Base-by-base conservation (phyloP, 2,329 filamentous ascomycete genomes). In the Elsinoe australis region DNA sequence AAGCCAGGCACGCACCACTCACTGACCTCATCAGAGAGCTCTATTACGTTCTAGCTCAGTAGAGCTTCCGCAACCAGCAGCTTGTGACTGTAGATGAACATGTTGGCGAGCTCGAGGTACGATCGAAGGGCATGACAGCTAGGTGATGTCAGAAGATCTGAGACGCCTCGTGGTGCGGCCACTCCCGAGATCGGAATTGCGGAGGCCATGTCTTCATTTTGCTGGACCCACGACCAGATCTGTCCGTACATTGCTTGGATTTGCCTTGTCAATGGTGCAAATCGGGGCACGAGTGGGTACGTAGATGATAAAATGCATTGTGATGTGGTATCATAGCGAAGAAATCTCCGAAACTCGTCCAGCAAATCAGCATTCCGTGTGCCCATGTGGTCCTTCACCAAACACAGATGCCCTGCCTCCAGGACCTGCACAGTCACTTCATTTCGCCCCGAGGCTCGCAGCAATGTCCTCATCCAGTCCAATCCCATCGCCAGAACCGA, bases 401-500 rank as follows among this genome's bases (percentile, higher is more conserved):
- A n/a, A n/a, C n/a, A n/a, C n/a, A n/a, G n/a, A n/a, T n/a, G n/a
- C n/a, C n/a, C n/a, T n/a, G n/a, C n/a, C n/a, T n/a, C n/a, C n/a
- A n/a, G n/a, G n/a, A n/a, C n/a, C 26, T 18, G 3, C 14, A 14
- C 4, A 5, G 10, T 9, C 4, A 3, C 5, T 17, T 18, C 31
- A 44, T 9, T 44, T 24, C 12, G 52, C 52, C 8, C 52, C 52
- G 14, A 54, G 48, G 44, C 50, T 49, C 9, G 52, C 52, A 28
- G 52, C 52, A 35, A 54, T 50, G 19, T 54, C 52, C 18, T 46
- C 46, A 22, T 54, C 52, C 14, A 54, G 36, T 5, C 49, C 52
- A 18, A 54, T 49, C 18, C 50, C 52, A 3, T 50, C 49, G 22
- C 50, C 50, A 17, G 36, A 32, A 4, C 56, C 59, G 33, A 62